Base-by-base conservation (phyloP, 768 basidiomycete genomes). In the Sporobolomyces roseus region DNA sequence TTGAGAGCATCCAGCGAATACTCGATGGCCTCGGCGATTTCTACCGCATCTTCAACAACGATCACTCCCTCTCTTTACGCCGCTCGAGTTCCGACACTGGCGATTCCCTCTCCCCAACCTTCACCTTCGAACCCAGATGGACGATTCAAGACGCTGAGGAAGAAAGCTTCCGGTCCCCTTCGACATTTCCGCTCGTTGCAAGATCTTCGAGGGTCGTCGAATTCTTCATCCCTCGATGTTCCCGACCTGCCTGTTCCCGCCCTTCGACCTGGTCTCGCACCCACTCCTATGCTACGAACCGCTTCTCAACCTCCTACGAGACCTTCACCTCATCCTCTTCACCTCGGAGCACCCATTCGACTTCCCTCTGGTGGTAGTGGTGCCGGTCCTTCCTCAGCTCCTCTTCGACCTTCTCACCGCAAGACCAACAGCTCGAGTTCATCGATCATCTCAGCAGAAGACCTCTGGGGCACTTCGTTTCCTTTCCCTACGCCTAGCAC, bases 151-250 rank as follows among this genome's bases (percentile, higher is more conserved):
- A 54, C 52, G 46, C 6, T 49, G 25, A 32, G 32, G 23, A 70
- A 70, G 45, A 59, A 63, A 32, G 59, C 50, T 2, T 61, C 58
- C 1, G 68, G 68, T 1, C 51, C 53, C 8, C 60, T 70, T 19
- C 63, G 68, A 13, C 63, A 65, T 53, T 65, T 70, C 59, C 63
- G 63, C 35, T 70, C 68, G 36, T 52, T 70, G 23, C 63, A 64
- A 45, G 68, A 69, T 41, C 58, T 69, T 19, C 56, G 68, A 13
- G 56, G 58, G 4, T 29, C 46, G 19, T 53, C 35, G 46, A 69
- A 43, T 13, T 23, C 48, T 17, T 3, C n/a, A n/a, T n/a, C 53
- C 17, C 51, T 36, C 45, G 52, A 54, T 35, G 54, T 65, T 4
- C 63, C 63, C 21, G 30, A 50, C n/a, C 54, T 30, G 23, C 66